Evolutionary conservation across 768 basidiomycete genomes (phyloP), one percentile per base, ranked within the genome.

Genomic region (Lentinula aciculospora): DNA sequence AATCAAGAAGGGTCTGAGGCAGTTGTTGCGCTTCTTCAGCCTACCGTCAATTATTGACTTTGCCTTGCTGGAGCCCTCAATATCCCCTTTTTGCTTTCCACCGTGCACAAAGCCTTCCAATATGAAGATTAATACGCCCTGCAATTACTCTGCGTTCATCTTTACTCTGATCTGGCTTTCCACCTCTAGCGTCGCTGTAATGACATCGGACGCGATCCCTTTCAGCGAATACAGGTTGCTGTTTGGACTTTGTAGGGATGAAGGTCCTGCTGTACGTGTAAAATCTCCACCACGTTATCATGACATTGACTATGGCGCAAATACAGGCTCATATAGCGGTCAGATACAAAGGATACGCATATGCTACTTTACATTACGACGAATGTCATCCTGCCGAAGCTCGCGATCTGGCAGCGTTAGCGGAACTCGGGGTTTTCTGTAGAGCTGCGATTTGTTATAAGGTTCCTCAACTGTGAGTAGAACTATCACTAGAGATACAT

Each of bases 131-230:
- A 13, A 9, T 34, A 9, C 32, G 32, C 13, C 9, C 32, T 34
- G 32, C n/a, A n/a, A n/a, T n/a, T n/a, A n/a, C 9, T 34, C 32
- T 13, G 13, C 32, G 8, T 34, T 97, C 62, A 72, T 90, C 15
- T 23, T 70, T 27, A 81, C 75, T 4, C 71, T 97, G 58, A 70
- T 97, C 55, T 71, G 71, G 36, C 80, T 97, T 7, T 97, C 96
- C 69, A 82, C 91, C 51, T 83, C 85, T 40, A 95, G 91, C 67
- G 94, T 95, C 3, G 81, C 46, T 68, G 42, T 44, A 19, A 21
- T 23, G 42, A 44, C 42, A 12, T 44, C 42, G 42, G 42, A 44
- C 42, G 6, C 19, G 12, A 44, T 44, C 5, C 42, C 42, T 23
- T 44, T 44, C 10, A 44, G 19, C 8, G 42, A 44, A 44, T 44